Base-by-base conservation (phyloP, 2,329 filamentous ascomycete genomes). In the Balansia obtecta region DNA sequence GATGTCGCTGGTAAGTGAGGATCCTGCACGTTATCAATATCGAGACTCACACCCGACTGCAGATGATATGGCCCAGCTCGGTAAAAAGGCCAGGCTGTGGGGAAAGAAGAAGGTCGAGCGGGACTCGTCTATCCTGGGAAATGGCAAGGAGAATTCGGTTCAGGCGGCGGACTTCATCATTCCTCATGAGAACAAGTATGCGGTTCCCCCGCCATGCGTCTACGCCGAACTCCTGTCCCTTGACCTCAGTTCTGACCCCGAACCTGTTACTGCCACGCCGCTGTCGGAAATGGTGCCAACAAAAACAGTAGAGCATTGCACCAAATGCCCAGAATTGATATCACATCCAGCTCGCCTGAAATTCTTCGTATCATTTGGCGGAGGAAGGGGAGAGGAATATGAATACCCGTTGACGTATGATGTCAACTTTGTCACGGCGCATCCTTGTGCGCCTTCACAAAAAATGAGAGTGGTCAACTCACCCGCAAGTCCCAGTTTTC, bases 361-460 rank as follows among this genome's bases (percentile, higher is more conserved):
- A 41, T 70, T 70, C 45, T 58, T 54, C 2, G 65, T 69, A 5
- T 61, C 62, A 1, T 57, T 68, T 41, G 65, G 67, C 44, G 70
- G 71, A 32, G 64, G 68, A 2, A 59, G 64, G 2, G 66, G 68
- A 1, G 65, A 70, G 43, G 65, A 72, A 50, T 57, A 72, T 48
- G 68, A 68, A 1, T 70, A 74, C 48, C 58, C 70, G 1, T 63
- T 85, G 10, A 64, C 66, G 6, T 76, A 80, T 55, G 80, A 85
- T 52, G 71, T 83, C 20, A 76, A 75, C 56, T 85, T 85, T 60
- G 77, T 83, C 16, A 83, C 82, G 1, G 80, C 80, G 0, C 79
- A 83, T 56, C 82, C 82, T 0, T 85, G 82, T 57, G 72, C 77
- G 5, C 74, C 77, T 1, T 79, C 78, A 1, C 71, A 71, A 47